Conservation (phyloP, 306 rosid species). For the Ceratonia siliqua region DNA sequence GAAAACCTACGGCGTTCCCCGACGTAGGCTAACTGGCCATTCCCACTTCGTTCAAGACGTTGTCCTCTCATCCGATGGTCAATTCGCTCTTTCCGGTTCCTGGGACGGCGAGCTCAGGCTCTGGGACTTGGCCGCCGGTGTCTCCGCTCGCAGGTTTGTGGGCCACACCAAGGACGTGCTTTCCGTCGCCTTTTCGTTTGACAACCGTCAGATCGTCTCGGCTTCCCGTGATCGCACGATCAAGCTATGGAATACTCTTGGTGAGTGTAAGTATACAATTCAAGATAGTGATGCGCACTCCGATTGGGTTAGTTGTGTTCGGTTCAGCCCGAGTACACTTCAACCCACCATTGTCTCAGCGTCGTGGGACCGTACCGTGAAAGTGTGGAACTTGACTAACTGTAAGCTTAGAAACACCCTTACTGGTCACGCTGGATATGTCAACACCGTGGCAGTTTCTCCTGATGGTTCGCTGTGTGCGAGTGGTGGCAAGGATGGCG, state of each 20-base stretch:
- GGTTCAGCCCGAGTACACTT: slow-evolving; percentile 71
- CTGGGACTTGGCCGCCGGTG: slow-evolving; percentile 84
- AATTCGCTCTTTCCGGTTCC: slow-evolving; percentile 96
- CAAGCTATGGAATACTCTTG: slow-evolving; percentile 96
- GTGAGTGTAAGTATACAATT: slow-evolving; percentile 95
- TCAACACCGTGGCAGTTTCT: slow-evolving; percentile 72
- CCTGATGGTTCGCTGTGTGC: slow-evolving; percentile 85
- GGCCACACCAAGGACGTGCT: slow-evolving; percentile 97
- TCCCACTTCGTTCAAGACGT: slow-evolving; percentile 92
- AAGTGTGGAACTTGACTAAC: slow-evolving; percentile 74
- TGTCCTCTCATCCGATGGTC: slow-evolving; percentile 95
- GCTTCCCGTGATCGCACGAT: slow-evolving; percentile 97
- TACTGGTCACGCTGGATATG: slow-evolving; percentile 68
- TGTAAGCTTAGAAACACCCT: slow-evolving; percentile 68
- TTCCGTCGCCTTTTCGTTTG: slow-evolving; percentile 90
- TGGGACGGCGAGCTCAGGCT: slow-evolving; percentile 99
- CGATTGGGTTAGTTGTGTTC: slow-evolving; percentile 92
- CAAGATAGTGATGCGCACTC: slow-evolving; percentile 72
- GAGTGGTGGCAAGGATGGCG: slow-evolving; percentile 82
- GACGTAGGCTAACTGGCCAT: slow-evolving; percentile 90
- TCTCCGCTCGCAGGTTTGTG: slow-evolving; percentile 83
- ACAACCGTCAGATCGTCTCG: slow-evolving; percentile 97
- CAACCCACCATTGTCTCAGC: slow-evolving; percentile 94
- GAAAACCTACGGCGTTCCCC: slow-evolving; percentile 87
- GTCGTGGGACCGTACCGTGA: slow-evolving; percentile 65